These are phyloP conservation scores for Eutrema salsugineum DNA, from an alignment of 441 rosid genomes.

Conservation along the genomic window DNA sequence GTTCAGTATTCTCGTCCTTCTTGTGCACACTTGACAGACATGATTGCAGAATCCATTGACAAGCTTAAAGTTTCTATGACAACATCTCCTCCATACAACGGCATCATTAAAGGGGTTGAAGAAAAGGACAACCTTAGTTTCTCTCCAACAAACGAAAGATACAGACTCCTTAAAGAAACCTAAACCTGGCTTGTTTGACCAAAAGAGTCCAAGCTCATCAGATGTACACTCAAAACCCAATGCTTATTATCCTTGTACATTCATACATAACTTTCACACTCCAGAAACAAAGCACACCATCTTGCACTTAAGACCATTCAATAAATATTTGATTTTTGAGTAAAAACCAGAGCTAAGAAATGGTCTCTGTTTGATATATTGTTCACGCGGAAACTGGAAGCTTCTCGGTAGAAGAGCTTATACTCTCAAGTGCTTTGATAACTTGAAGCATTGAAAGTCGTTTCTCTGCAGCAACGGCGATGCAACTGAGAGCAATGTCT, in stretches of 20 bases:
- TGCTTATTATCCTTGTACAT: constrained; percentile 12
- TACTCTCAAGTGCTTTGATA: constrained; percentile 51
- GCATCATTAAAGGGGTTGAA: constrained; percentile 36
- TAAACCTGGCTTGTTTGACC: constrained; percentile 13
- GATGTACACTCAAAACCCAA: not conserved
- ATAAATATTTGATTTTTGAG: constrained; percentile 1
- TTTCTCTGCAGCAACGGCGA: constrained; percentile 69
- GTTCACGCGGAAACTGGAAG: constrained; percentile 44
- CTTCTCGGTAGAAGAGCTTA: constrained; percentile 36
- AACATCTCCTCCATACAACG: constrained; percentile 48
- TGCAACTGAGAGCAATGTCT: constrained; percentile 73
- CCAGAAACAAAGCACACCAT: constrained; percentile 16
- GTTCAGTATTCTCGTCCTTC: constrained; percentile 62
- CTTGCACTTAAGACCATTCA: constrained; percentile 11
- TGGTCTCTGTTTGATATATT: constrained; percentile 17
- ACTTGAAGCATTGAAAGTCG: constrained; percentile 76
- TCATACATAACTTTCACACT: constrained; percentile 20
- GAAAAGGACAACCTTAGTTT: constrained; percentile 8
- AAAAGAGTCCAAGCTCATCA: constrained; percentile 4
- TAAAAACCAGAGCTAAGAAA: not conserved
- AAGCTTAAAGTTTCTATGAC: constrained; percentile 38
- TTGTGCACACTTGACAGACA: constrained; percentile 50
- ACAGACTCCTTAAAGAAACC: constrained; percentile 27
- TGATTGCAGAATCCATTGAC: constrained; percentile 55
- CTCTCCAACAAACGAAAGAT: constrained; percentile 14